Evolutionary conservation across 1,139 yeast species (phyloP), one percentile per base, ranked within the genome.

Genomic region (Nakaseomyces delphensis): DNA sequence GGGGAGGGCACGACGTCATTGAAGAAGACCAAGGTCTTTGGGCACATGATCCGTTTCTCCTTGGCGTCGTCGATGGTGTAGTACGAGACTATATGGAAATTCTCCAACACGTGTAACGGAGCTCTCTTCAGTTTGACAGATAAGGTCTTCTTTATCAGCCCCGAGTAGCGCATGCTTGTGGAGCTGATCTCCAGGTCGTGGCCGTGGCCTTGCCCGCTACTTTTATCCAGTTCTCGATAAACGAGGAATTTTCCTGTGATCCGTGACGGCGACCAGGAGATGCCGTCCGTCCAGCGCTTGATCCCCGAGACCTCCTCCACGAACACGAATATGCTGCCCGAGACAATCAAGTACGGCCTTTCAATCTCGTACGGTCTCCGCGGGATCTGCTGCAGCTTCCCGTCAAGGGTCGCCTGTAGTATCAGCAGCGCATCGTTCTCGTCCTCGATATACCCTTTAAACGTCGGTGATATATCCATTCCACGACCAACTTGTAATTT

Each of bases 281-380:
- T 76, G n/a, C 96, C 95, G 57, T 86, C 96, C 1, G 96, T 87
- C 96, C 96, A 86, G 42, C 96, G 67, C 59, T 83, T 83, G 47
- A 86, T 85, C 1, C 91, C 89, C 0, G 89, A 77, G 15, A 73
- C 70, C 50, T 82, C 84, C 60, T 86, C 95, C 41, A 83, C 76
- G 56, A 86, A 86, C 2, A 87, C 85, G 62, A 86, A 86, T 0
- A 85, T 79, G 52, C 79, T 77, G 0, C 96, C 96, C 13, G 86
- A 79, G 45, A 70, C 69, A 33, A 86, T 84, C 39, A 84, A 65
- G 4, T 66, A 64, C 2, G 70, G 59, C 25, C 95, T 68, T 60
- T 86, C 96, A 21, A 77, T 66, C 55, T 84, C 95, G 49, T 78
- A 83, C 0, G 95, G 95, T 42, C 96, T 69, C 44, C 95, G 71